Evolutionary conservation across 2,329 filamentous ascomycete genomes (phyloP).

Genomic region (Ophiostoma ips): DNA sequence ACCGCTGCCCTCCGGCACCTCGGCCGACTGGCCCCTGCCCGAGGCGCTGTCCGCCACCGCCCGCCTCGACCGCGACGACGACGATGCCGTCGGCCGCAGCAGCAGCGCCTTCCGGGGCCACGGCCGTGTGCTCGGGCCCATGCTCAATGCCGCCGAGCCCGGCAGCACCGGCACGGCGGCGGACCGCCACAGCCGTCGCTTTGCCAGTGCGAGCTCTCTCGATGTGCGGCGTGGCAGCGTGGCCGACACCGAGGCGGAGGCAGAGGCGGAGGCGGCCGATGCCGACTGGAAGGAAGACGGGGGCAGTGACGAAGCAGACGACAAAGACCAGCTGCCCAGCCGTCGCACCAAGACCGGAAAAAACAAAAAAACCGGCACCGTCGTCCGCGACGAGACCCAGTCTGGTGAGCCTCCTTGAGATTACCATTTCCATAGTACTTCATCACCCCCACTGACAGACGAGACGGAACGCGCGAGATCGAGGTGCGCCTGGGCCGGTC

Average conservation of each 20-base stretch:
- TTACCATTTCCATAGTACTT: too few species aligned
- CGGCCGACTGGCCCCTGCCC: not conserved
- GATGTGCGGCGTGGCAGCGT: not conserved
- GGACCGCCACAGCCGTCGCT: not conserved
- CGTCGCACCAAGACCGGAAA: not conserved
- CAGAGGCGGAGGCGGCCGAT: not conserved
- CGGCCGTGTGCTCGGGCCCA: not conserved
- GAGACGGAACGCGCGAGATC: not conserved
- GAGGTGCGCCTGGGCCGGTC: not conserved
- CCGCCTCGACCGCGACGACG: not conserved
- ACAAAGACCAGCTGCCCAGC: too few species aligned
- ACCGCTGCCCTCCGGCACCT: not conserved
- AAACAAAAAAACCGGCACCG: not conserved
- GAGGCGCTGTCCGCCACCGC: not conserved
- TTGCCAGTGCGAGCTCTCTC: not conserved
- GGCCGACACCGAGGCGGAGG: not conserved
- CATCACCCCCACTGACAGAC: not conserved
- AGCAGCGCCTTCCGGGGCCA: not conserved
- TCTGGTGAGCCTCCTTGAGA: not conserved
- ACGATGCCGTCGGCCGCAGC: too few species aligned
- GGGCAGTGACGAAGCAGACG: not conserved
- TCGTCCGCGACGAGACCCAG: not conserved
- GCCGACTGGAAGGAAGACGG: not conserved
- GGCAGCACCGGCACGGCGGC: too few species aligned
- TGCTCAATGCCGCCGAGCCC: not conserved